phyloP scores from a whole-genome alignment of 352 stramenopile species.

The Globisporangium perplexum region DNA sequence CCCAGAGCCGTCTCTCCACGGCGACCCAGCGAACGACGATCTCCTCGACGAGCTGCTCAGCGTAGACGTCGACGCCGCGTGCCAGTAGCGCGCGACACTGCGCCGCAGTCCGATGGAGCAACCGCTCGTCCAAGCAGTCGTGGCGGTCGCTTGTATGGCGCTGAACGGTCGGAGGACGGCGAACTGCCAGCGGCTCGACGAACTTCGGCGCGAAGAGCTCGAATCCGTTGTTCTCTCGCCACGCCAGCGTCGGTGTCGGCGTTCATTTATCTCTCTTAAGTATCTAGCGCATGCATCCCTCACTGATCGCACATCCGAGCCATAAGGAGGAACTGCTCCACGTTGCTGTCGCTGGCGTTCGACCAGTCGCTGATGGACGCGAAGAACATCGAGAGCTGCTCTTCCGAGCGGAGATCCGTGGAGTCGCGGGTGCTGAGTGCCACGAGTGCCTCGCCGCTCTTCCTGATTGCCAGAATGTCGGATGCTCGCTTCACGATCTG shows the following conservation, averaged over 20 bases:
- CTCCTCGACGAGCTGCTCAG: constrained; percentile 46
- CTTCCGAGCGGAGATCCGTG: constrained; percentile 26
- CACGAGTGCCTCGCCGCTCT: constrained; percentile 18
- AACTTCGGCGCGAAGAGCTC: not conserved
- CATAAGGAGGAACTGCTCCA: constrained; percentile 50
- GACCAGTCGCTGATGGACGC: constrained; percentile 48
- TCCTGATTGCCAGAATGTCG: constrained; percentile 34
- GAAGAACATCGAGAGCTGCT: constrained; percentile 41
- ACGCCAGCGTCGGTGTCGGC: not conserved
- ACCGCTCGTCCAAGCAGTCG: not conserved
- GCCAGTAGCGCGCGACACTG: not conserved
- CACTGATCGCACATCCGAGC: constrained; percentile 32
- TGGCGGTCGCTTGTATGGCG: not conserved
- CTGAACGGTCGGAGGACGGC: not conserved
- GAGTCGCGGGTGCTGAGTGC: constrained; percentile 16
- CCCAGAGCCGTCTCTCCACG: constrained; percentile 6
- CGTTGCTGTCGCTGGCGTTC: constrained; percentile 26
- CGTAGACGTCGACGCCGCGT: constrained; percentile 39
- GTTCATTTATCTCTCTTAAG: constrained; percentile 3
- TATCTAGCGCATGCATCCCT: constrained; percentile 15
- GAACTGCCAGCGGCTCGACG: not conserved
- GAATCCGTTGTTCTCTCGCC: not conserved
- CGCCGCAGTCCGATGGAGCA: no score
- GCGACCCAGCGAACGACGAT: constrained; percentile 16
- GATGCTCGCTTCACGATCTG: constrained; percentile 36